Evolutionary conservation across 1,284 basidiomycete genomes (phyloP).

Genomic region (Fistulina hepatica): DNA sequence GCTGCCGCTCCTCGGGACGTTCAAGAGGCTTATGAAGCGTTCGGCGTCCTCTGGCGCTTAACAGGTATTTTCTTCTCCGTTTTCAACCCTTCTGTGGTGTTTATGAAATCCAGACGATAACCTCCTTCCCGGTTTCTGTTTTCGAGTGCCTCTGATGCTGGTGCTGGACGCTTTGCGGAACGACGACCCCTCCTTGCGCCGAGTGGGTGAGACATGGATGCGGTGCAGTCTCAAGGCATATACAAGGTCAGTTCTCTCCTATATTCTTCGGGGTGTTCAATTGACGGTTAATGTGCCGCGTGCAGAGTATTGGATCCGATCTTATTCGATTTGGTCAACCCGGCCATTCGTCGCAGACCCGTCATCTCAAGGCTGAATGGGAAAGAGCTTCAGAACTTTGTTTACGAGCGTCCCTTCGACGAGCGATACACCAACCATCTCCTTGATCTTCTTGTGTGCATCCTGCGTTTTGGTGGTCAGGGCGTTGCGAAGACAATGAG

Average conservation of each 20-base stretch:
- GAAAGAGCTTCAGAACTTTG: constrained; percentile 53
- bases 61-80: constrained; percentile 43
- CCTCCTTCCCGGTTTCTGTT: constrained; percentile 66
- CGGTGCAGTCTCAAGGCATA: constrained; percentile 87
- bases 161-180: constrained; percentile 76
- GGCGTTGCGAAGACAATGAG: constrained; percentile 69
- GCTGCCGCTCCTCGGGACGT: constrained; percentile 37
- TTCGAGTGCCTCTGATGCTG: constrained; percentile 80
- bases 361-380: constrained; percentile 44
- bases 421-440: constrained; percentile 62
- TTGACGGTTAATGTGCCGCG: constrained; percentile 11
- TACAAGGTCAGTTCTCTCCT: constrained; percentile 57
- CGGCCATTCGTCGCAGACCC: constrained; percentile 45
- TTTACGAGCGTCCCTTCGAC: constrained; percentile 70
- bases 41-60: constrained; percentile 88
- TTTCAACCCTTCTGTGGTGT: constrained; percentile 3
- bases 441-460: constrained; percentile 64
- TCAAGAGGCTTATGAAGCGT: constrained; percentile 68
- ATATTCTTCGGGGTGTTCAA: constrained; percentile 1
- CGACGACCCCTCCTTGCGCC: constrained; percentile 60
- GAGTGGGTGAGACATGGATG: constrained; percentile 92
- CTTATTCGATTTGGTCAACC: constrained; percentile 68
- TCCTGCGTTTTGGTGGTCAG: constrained; percentile 82
- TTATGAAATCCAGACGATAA: constrained; percentile 57
- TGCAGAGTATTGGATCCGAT: constrained; percentile 79